Conservation (phyloP, 2,329 filamentous ascomycete species). For the Phialocephala subalpina region DNA sequence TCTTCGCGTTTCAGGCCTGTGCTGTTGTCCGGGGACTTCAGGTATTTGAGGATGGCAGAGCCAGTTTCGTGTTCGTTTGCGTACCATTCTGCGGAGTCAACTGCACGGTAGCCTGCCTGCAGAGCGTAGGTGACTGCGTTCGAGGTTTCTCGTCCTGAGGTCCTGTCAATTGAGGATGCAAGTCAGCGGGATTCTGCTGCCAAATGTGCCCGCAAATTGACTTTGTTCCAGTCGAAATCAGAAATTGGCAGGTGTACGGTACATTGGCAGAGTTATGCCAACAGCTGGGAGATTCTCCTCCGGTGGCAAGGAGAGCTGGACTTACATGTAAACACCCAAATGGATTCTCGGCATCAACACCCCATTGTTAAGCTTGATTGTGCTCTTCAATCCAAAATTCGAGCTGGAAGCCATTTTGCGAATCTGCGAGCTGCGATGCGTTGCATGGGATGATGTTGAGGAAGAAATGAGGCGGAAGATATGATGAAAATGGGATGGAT, state of each 20-base stretch:
- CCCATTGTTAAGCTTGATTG: conserved; percentile 67
- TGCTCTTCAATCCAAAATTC: conserved; percentile 32
- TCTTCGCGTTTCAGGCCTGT: conserved; percentile 67
- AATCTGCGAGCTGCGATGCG: neutral
- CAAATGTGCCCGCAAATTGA: neutral
- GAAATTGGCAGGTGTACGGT: neutral
- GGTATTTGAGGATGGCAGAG: conserved; percentile 66
- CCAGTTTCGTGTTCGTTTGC: conserved; percentile 77
- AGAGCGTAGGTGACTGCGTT: conserved; percentile 55
- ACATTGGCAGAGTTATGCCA: neutral
- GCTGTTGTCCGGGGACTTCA: conserved; percentile 54
- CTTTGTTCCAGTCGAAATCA: neutral
- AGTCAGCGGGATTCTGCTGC: neutral
- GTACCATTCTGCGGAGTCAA: conserved; percentile 64
- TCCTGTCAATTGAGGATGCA: conserved; percentile 51
- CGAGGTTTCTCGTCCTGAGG: conserved; percentile 66
- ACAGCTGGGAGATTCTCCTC: neutral
- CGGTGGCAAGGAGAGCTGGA: neutral
- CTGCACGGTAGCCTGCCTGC: conserved; percentile 59
- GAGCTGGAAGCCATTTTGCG: conserved; percentile 22
- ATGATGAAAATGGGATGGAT: neutral
- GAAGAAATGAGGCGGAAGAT: neutral
- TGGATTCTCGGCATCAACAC: conserved; percentile 75
- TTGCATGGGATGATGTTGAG: conserved; percentile 10
- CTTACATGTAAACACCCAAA: conserved; percentile 68